Evolutionary conservation across 352 stramenopile genomes (phyloP).

Genomic region (Phytophthora aleatoria): DNA sequence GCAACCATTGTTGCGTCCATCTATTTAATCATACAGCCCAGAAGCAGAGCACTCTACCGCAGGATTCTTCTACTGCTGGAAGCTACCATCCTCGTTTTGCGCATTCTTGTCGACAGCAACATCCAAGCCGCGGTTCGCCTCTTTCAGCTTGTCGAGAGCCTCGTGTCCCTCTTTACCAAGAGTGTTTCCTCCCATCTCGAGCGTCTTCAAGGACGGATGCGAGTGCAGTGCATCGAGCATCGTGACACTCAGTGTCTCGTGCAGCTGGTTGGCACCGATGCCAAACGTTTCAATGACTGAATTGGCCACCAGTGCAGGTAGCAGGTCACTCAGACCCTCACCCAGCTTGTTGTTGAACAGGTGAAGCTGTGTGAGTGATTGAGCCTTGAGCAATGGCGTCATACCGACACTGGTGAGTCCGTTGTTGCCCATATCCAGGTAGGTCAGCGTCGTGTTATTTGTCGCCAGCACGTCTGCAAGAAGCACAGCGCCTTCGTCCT

Average conservation of each 20-base stretch:
- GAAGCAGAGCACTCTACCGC: conserved; percentile 8
- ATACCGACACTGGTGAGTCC: conserved; percentile 56
- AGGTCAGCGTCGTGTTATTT: conserved; percentile 48
- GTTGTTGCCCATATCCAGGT: conserved; percentile 78
- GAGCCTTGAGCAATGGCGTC: conserved; percentile 46
- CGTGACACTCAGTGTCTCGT: conserved; percentile 57
- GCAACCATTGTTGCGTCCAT: conserved; percentile 19
- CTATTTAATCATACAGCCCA: conserved; percentile 39
- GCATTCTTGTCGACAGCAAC: conserved; percentile 84
- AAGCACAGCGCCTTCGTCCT: conserved; percentile 49
- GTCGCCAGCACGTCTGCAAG: conserved; percentile 42
- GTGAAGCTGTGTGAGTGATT: conserved; percentile 59
- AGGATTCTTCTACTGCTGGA: conserved; percentile 32
- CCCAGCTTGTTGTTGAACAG: conserved; percentile 83
- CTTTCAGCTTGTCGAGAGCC: conserved; percentile 65
- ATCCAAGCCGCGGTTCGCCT: conserved; percentile 62
- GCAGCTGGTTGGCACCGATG: conserved; percentile 72
- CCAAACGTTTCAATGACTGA: conserved; percentile 62
- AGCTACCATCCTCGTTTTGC: conserved; percentile 67
- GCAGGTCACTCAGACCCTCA: conserved; percentile 47
- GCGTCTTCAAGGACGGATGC: conserved; percentile 71
- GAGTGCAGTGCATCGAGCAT: conserved; percentile 72
- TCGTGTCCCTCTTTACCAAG: conserved; percentile 67
- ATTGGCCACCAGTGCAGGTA: conserved; percentile 62
- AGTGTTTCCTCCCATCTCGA: conserved; percentile 87